Conservation (phyloP, 495 filamentous ascomycete genomes). For the Bacidia rubella region DNA sequence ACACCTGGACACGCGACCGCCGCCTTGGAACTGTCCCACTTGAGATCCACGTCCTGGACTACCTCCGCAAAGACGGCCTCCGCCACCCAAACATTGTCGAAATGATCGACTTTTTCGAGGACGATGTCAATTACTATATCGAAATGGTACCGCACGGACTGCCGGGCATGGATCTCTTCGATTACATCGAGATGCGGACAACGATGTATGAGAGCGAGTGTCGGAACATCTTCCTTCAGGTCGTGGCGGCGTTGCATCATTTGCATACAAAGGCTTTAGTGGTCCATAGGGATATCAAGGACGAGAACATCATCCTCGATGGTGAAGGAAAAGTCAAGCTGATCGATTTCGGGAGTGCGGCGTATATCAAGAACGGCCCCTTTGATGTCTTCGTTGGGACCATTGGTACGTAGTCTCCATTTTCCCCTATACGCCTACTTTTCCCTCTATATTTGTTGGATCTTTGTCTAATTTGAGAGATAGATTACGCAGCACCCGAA, state of each 20-base stretch:
- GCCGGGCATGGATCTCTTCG: constrained; percentile 97
- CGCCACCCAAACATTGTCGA: constrained; percentile 94
- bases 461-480: no score
- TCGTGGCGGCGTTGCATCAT: constrained; percentile 78
- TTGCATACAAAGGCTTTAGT: constrained; percentile 83
- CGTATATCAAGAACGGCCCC: constrained; percentile 94
- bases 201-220: constrained; percentile 95
- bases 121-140: constrained; percentile 96
- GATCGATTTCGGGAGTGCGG: constrained; percentile 95
- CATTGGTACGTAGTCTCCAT: constrained; percentile 54
- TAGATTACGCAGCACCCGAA: constrained; percentile 96
- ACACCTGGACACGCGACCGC: constrained; percentile 95
- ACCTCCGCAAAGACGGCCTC: constrained; percentile 71
- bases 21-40: constrained; percentile 91
- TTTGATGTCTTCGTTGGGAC: constrained; percentile 99
- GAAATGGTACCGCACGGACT: constrained; percentile 95
- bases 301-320: constrained; percentile 93
- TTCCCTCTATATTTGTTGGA: no score
- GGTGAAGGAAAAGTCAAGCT: constrained; percentile 92
- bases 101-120: constrained; percentile 98
- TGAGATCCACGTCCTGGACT: constrained; percentile 96
- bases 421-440: not conserved
- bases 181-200: constrained; percentile 91
- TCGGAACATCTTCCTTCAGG: constrained; percentile 88
- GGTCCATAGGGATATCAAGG: constrained; percentile 96